Base-by-base conservation (phyloP, 2,329 filamentous ascomycete genomes). In the Talaromyces piceae region DNA sequence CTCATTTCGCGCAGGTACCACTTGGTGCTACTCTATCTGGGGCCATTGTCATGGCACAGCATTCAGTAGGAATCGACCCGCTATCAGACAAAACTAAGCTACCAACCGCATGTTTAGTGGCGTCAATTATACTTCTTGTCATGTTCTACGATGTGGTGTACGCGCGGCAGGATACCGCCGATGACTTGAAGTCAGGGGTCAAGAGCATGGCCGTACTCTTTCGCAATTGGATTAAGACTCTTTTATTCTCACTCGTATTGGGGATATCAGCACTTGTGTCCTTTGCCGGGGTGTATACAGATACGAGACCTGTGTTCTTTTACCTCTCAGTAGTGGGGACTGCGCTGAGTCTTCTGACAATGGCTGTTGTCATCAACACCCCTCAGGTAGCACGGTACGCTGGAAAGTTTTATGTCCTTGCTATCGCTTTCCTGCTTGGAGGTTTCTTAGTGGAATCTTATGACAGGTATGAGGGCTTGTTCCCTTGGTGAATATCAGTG, bases 1-100 rank as follows among this genome's bases (percentile, higher is more conserved):
- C 50, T 6, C 30, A 41, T 28, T 52, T 45, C 12, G 45, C 50
- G 5, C 50, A 52, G 27, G 23, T 52, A 11, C 37, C 48, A n/a
- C 43, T 48, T 25, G 50, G 50, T 6, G 37, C 33, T 3, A 41
- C 23, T 6, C 48, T 49, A 18, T 25, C 30, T 7, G 12, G 47
- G 28, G 20, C 27, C 11, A 41, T 52, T 18, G 44, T 52, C 6
- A 48, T 48, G 50, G 30, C 41, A 5, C 25, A 41, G 3, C 22
- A 11, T 5, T 26, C 41, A 4, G 47, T 49, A 18, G 50, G 50
- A 20, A 26, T 45, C 33, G 30, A 52, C 28, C 31, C 20, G 3
- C 44, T 33, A 3, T 26, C 37, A 9, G 30, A n/a, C 16, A 27
- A 13, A 20, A 49, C 20, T 37, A 30, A 23, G 11, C 16, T 23